Evolutionary conservation across 345 rosid genomes (phyloP).

Genomic region (Brassica incana): DNA sequence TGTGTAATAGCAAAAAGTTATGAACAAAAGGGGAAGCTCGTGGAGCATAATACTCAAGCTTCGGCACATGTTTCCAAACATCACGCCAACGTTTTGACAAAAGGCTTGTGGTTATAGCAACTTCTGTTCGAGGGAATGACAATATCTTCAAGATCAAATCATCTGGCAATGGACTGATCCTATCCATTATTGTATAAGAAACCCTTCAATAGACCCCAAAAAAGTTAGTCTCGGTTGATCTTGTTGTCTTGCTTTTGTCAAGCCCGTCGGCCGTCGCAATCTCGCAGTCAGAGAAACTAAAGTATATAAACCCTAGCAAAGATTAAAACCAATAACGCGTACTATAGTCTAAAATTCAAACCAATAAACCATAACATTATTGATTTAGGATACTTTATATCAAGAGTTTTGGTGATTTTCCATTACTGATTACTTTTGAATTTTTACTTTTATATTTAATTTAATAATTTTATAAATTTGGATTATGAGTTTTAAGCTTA

Average conservation of each 20-base stretch:
- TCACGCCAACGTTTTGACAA: conserved; percentile 20
- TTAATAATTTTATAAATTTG: no score
- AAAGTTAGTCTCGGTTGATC: neutral
- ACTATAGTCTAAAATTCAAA: neutral
- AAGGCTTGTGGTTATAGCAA: conserved; percentile 19
- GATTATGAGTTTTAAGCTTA: neutral
- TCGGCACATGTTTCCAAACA: conserved; percentile 14
- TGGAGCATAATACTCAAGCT: neutral
- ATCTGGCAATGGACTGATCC: conserved; percentile 11
- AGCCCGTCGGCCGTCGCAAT: neutral
- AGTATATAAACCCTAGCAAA: neutral
- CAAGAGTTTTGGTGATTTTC: neutral
- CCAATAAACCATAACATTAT: neutral
- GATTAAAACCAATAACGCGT: neutral
- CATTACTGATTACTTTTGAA: neutral
- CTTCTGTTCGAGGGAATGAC: neutral
- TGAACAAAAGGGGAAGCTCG: conserved; percentile 11
- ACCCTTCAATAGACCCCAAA: neutral
- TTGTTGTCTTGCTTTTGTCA: neutral
- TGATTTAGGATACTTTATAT: neutral
- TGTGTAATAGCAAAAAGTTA: neutral
- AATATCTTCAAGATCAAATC: conserved; percentile 12
- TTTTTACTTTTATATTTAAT: no score
- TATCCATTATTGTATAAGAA: conserved; percentile 19
- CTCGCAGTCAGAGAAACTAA: neutral